phyloP scores from a whole-genome alignment of 2,329 filamentous ascomycete genomes.

The Emergomyces africanus region DNA sequence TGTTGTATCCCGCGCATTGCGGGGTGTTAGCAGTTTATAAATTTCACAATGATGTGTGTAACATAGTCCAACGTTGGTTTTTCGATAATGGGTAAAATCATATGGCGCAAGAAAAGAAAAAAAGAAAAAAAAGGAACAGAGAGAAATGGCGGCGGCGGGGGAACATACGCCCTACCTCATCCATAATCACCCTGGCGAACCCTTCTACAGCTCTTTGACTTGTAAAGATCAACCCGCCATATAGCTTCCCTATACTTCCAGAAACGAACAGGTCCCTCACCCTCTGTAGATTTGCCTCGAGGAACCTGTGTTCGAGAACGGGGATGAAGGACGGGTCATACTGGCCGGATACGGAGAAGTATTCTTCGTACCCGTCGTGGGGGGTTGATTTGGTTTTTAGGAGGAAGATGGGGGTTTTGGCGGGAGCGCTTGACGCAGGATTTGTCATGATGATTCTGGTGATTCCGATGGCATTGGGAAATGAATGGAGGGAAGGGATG shows the following conservation, averaged over 20 bases:
- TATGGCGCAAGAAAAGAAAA: neutral
- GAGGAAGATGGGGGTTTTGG: slow-evolving; percentile 28
- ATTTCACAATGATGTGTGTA: too few relatives aligned
- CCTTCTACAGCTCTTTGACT: slow-evolving; percentile 38
- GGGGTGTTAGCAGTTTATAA: neutral
- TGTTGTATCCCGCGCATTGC: neutral
- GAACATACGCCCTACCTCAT: slow-evolving; percentile 19
- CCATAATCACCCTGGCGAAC: slow-evolving; percentile 25
- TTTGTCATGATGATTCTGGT: neutral
- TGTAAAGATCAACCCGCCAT: slow-evolving; percentile 38
- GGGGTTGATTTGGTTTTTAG: slow-evolving; percentile 37
- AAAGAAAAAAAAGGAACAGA: slow-evolving; percentile 1
- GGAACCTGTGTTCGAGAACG: slow-evolving; percentile 34
- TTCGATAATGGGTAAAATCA: neutral
- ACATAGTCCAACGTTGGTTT: neutral
- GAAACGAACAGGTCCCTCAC: slow-evolving; percentile 26
- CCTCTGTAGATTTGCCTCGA: slow-evolving; percentile 21
- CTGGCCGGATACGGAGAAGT: slow-evolving; percentile 21
- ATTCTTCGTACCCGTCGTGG: slow-evolving; percentile 33
- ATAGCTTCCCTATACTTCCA: slow-evolving; percentile 20
- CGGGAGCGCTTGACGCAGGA: neutral
- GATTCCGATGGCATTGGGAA: neutral
- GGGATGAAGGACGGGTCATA: slow-evolving; percentile 32
- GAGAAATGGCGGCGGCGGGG: too few relatives aligned
- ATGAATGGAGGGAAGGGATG: neutral